Base-by-base conservation (phyloP, 306 rosid genomes). In the Cicer arietinum region DNA sequence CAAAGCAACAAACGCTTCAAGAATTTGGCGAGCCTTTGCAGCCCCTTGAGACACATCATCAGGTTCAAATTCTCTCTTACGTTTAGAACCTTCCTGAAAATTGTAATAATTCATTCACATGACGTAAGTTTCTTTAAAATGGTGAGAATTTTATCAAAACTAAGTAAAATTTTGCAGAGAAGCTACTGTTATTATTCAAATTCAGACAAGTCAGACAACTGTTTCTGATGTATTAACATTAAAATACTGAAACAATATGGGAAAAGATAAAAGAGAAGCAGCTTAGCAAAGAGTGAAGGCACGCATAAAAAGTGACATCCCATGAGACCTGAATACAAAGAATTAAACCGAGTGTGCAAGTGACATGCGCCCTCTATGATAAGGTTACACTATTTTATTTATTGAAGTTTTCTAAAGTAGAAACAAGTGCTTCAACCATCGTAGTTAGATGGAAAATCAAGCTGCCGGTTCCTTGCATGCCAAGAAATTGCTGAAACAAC, bases 31-130 rank as follows among this genome's bases (percentile, higher is more conserved):
- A 7, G 97, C 97, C 79, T 76, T 87, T 40, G 87, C 92, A n/a
- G 85, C 85, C 12, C 97, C 97, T 76, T 77, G 81, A 48, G 96
- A 85, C 68, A 84, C 80, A 35, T 90, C 95, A 59, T 83, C 95
- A 7, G 82, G 18, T 75, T 91, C 92, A 67, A 69, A 76, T 43
- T 74, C 96, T 79, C 93, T 85, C 88, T 89, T 89, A 9, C 98
- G 93, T 80, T 94, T 94, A 18, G 80, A 76, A 67, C 90, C 93
- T 52, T 51, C 86, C 97, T 91, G 87, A 51, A 69, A 71, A 85
- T 69, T 45, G 13, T 52, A 70, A 61, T 37, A 46, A 62, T 68
- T 70, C 67, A 10, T 43, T 74, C 43, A 56, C 43, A 61, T 35
- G 50, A 37, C 12, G 13, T 1, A 42, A 18, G 12, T 45, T 57